These are phyloP conservation scores for Pholiota conissans DNA, from an alignment of 768 basidiomycete species.

Conservation along the genomic window DNA sequence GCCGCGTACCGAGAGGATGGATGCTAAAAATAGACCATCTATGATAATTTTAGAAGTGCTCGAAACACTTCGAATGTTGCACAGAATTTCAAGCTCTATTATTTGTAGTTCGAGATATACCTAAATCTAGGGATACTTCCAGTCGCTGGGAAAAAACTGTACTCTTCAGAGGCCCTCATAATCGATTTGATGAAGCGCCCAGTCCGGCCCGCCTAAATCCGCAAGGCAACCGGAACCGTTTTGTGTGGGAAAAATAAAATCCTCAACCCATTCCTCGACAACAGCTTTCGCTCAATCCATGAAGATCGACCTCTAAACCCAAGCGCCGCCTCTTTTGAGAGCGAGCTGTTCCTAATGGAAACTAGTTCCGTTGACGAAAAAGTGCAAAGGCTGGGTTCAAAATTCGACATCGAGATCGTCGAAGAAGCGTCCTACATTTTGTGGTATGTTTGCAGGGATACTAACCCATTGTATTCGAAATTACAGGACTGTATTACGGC, in stretches of 20 bases:
- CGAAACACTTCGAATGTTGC: no score
- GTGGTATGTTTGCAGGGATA: constrained; percentile 38
- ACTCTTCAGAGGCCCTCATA: no score
- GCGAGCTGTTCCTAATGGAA: not conserved
- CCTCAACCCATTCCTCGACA: not conserved
- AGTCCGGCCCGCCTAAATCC: not conserved
- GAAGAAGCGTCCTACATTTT: constrained; percentile 42
- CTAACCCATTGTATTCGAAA: constrained; percentile 26
- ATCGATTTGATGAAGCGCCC: no score
- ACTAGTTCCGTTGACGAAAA: constrained; percentile 20
- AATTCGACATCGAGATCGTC: constrained; percentile 34
- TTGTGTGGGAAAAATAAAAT: not conserved
- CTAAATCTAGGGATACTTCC: no score
- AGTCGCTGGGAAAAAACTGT: no score
- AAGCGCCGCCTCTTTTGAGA: not conserved
- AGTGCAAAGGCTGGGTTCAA: constrained; percentile 28
- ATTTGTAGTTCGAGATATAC: no score
- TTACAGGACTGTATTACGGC: constrained; percentile 34
- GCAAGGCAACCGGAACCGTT: not conserved
- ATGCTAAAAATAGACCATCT: no score
- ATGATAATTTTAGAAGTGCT: no score
- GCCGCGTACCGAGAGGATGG: no score
- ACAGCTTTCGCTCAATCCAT: not conserved
- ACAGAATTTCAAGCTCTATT: no score
- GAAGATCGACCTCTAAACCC: not conserved